Base-by-base conservation (phyloP, 208 protist species). In the Leishmania major region DNA sequence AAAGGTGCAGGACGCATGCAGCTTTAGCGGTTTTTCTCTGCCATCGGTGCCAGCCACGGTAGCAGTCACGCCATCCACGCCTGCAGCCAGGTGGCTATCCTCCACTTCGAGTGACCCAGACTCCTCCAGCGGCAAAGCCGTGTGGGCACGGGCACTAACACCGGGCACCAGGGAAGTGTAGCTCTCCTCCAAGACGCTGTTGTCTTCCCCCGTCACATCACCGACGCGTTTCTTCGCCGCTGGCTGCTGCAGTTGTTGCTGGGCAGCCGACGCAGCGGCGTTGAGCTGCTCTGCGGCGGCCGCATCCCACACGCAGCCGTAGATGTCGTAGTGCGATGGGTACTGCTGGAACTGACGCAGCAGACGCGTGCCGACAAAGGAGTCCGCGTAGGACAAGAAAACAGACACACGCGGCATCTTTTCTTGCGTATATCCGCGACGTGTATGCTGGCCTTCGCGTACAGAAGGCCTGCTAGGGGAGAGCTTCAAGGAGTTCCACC, bases 311-410 rank as follows among this genome's bases (percentile, higher is more conserved):
- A 87, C 90, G 75, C 95, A 97, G 55, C 90, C 93, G 79, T 94
- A 88, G 5, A 97, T 73, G 67, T 83, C 91, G 84, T 92, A 96
- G 49, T 79, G 81, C 17, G 81, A 49, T 15, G 89, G 90, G 60
- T 85, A 88, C 31, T 88, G 75, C 69, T 86, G 62, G 73, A 96
- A 95, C 81, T 95, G 91, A 17, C 71, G 31, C 51, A 92, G 82
- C 49, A 96, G 59, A 13, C 89, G 89, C 75, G 80, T 80, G 28
- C 95, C 95, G 60, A 97, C 86, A 70, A 94, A 97, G 59, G 87
- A 91, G 89, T 97, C 95, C 22, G 80, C 93, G 80, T 97, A 97
- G 31, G 93, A 88, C 6, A 97, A 51, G 53, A 96, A 93, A 0
- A 97, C 92, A 66, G 85, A 82, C 45, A 90, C 86, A 53, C 64